Evolutionary conservation across 148 eudicot species (phyloP).

Genomic region (Gaultheria prostrata): DNA sequence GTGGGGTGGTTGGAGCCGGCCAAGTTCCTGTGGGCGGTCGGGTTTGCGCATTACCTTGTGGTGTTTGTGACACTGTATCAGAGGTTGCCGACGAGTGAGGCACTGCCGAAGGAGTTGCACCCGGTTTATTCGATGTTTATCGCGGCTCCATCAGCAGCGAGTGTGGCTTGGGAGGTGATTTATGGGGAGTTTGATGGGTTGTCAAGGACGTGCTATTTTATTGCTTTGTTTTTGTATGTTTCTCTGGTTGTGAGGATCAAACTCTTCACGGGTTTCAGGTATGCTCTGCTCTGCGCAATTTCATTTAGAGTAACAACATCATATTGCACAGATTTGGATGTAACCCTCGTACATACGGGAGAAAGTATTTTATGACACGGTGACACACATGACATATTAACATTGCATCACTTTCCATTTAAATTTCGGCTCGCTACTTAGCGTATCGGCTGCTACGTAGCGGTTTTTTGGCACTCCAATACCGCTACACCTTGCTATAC

Average conservation of each 20-base stretch:
- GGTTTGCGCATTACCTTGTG: constrained; percentile 87
- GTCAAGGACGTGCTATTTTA: constrained; percentile 85
- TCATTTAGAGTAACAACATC: not conserved
- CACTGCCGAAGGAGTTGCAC: constrained; percentile 88
- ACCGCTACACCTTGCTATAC: too few relatives aligned
- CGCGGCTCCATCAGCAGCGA: constrained; percentile 91
- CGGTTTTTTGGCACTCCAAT: too few relatives aligned
- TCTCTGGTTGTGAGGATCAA: constrained; percentile 79
- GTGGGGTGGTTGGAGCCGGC: constrained; percentile 82
- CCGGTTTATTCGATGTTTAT: constrained; percentile 97
- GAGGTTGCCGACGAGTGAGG: constrained; percentile 85
- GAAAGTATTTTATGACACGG: too few relatives aligned
- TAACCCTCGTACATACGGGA: too few relatives aligned
- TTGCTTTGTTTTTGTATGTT: constrained; percentile 74
- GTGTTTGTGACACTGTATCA: constrained; percentile 91
- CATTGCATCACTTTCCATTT: too few relatives aligned
- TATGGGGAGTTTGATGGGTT: constrained; percentile 90
- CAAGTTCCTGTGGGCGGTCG: constrained; percentile 93
- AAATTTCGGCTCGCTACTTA: too few relatives aligned
- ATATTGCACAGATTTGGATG: not conserved
- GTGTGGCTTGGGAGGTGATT: constrained; percentile 82
- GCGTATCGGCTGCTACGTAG: too few relatives aligned
- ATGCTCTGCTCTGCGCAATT: not conserved
- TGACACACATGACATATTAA: too few relatives aligned
- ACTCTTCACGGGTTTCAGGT: constrained; percentile 90